Evolutionary conservation across 2,329 filamentous ascomycete species (phyloP), one percentile per base, ranked within the genome.

Genomic region (Neofusicoccum ribis): DNA sequence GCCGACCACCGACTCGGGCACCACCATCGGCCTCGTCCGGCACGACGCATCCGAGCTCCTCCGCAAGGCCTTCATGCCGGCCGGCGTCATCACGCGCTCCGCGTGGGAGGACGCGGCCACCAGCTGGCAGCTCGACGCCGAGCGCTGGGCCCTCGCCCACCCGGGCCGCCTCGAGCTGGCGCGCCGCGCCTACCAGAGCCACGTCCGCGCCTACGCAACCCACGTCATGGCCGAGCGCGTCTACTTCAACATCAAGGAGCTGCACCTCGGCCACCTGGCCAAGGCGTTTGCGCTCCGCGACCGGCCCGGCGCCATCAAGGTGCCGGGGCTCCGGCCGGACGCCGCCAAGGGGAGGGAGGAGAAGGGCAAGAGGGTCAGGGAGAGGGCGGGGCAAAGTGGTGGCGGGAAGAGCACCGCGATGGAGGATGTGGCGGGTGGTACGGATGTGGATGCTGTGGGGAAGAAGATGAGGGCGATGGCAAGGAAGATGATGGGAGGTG

Each of bases 201-300:
- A 98, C 73, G 89, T 99, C 63, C 86, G 95, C 63, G 95, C 95
- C 0, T 99, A 99, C 76, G 93, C 95, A 2, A 99, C 95, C 0
- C 95, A 99, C 77, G 87, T 94, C 34, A 89, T 91, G 36, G 89
- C 89, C 49, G 95, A 99, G 80, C 86, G 95, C 61, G 82, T 83
- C 61, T 93, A 91, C 75, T 99, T 99, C 76, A 91, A 98, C 76
- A 96, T 97, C 78, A 93, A 92, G 67, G 87, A 91, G 72, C 81
- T 99, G 52, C 95, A 99, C 76, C 81, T 98, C 7, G 95, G 95
- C 3, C 95, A 99, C 82, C 82, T 95, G 69, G 94, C 94, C 7
- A 99, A 99, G 82, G 92, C 91, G 31, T 99, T 96, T 75, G 95
- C 89, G 1, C 80, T 99, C 69, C 85, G 96, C 68, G 95, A 99